A percentile compares a stretch with the other conserved stretches of the same genome.
Conservation (phyloP, 106 monocot species). For the Allium sativum region DNA sequence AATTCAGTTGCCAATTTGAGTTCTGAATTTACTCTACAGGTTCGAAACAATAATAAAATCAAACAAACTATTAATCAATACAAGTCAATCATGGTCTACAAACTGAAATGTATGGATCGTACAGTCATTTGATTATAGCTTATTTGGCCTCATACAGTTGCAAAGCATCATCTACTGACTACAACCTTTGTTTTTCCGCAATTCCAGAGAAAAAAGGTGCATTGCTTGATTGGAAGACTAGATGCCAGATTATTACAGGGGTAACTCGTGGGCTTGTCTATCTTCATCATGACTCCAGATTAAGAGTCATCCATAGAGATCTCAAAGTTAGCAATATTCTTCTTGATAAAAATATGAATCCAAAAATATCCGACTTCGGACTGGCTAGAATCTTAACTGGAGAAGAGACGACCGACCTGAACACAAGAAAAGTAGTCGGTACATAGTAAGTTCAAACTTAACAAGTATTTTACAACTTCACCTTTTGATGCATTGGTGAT, state of each 20-base stretch:
- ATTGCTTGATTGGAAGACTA: constrained; percentile 5
- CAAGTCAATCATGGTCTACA: no score
- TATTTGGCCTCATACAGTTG: no score
- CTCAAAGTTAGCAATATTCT: constrained; percentile 16
- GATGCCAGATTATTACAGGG: constrained; percentile 7
- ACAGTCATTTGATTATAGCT: no score
- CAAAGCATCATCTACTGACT: no score
- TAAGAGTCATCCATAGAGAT: constrained; percentile 12
- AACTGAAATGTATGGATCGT: no score
- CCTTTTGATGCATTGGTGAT: neutral
- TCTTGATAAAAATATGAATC: constrained; percentile 9
- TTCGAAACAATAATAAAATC: no score
- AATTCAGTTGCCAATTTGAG: no score
- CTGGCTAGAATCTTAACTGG: constrained; percentile 5
- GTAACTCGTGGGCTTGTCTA: constrained; percentile 15
- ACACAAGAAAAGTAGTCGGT: constrained; percentile 11
- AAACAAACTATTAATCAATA: no score
- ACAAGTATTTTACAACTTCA: neutral
- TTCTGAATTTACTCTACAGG: no score
- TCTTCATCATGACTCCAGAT: constrained; percentile 15
- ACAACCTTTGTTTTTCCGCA: no score
- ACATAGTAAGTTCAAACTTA: constrained; percentile 12
- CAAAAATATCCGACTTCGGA: constrained; percentile 12
- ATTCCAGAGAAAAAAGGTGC: no score
- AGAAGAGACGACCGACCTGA: constrained; percentile 1